Base-by-base conservation (phyloP, 352 stramenopile species). In the Blastocystis sp. region DNA sequence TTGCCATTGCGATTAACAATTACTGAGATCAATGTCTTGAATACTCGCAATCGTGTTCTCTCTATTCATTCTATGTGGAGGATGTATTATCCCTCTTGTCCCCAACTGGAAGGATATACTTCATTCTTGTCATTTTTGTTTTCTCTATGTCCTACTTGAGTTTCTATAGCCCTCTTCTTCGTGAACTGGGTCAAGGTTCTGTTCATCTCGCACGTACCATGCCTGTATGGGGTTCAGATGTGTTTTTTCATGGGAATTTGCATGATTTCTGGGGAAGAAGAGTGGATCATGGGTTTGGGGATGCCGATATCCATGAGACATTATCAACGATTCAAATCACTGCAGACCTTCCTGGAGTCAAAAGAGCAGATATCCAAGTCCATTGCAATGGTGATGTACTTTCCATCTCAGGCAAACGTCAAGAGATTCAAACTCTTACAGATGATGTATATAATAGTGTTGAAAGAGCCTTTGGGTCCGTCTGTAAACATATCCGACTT, bases 221-320 rank as follows among this genome's bases (percentile, higher is more conserved):
- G 19, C 27, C 69, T 35, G 21, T 49, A n/a, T 80, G 69, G 69
- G n/a, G 39, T 39, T 35, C 42, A 46, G 69, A 32, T 27, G 21
- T 46, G 6, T 80, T 80, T 32, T 80, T 46, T 27, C 69, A 61
- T 32, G 69, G 69, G 0, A 58, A 43, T n/a, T 42, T 80, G 5
- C 69, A 63, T 80, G 69, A 80, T 59, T 27, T 63, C 16, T 80
- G 69, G 69, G 69, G 69, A 39, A 59, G 69, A n/a, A 61, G 59
- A 54, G 24, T 54, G 37, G 12, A 63, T 27, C 69, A 54, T 39
- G 69, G 69, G 2, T 80, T 80, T 80, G 69, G 69, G 6, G 69
- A 80, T 59, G 52, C 69, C 1, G 69, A 80, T n/a, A 37, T 80
- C 14, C 69, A 80, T n/a, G 69, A 80, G 42, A 61, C 43, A 9